These are phyloP conservation scores for Rostrohypoxylon terebratum DNA, from an alignment of 495 filamentous ascomycete genomes.

Conservation along the genomic window DNA sequence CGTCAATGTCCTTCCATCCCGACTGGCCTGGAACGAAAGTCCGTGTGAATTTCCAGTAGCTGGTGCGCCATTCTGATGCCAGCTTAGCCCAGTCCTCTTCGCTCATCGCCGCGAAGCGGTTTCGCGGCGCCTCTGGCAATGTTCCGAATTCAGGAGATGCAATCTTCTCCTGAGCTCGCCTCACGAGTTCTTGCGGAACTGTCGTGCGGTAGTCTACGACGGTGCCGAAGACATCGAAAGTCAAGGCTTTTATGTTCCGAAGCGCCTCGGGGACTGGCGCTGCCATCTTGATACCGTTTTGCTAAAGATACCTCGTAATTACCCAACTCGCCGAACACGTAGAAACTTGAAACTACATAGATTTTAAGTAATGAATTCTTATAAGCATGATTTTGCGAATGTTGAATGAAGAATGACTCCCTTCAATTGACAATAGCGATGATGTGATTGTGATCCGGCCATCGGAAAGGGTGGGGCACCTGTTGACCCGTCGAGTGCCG, in stretches of 20 bases:
- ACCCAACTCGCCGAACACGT: too few relatives aligned
- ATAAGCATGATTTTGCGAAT: background rate
- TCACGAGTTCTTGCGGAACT: conserved; percentile 67
- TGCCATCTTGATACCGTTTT: conserved; percentile 24
- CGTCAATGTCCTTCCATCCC: conserved; percentile 68
- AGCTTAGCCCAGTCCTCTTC: conserved; percentile 69
- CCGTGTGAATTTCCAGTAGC: conserved; percentile 70
- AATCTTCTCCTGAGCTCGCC: conserved; percentile 57
- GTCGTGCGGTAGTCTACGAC: conserved; percentile 77
- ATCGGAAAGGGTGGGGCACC: conserved; percentile 32
- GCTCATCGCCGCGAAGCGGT: conserved; percentile 63
- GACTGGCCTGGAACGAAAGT: conserved; percentile 62
- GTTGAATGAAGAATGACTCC: background rate
- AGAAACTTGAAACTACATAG: background rate
- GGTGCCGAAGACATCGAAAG: conserved; percentile 79
- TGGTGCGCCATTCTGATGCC: conserved; percentile 74
- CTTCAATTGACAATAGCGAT: background rate
- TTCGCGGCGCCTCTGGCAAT: conserved; percentile 60
- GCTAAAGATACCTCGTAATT: background rate
- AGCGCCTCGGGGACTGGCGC: conserved; percentile 27
- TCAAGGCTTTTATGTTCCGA: conserved; percentile 58
- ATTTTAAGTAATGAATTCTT: background rate
- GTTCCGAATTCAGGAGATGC: conserved; percentile 48
- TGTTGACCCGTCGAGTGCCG: conserved; percentile 3
- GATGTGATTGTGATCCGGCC: conserved; percentile 31